Base-by-base conservation (phyloP, 306 rosid species). In the Ormosia emarginata region DNA sequence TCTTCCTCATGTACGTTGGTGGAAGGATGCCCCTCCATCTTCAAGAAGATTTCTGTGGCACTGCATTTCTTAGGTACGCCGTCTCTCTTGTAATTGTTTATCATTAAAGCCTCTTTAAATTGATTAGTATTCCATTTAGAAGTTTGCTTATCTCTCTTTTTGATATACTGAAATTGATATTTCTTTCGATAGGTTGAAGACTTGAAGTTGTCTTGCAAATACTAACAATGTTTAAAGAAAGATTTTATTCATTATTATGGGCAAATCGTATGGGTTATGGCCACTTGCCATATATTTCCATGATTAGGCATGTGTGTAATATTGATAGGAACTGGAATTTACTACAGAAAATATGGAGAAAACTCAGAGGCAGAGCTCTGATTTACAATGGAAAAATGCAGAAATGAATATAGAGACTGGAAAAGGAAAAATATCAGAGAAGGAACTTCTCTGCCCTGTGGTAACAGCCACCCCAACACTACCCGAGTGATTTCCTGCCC, bases 1-100 rank as follows among this genome's bases (percentile, higher is more conserved):
- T 95, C 89, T 93, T 93, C 87, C 84, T 93, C 89, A 88, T 80
- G 90, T 95, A 91, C 79, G 98, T 93, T 47, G 98, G 97, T 78
- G 97, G 97, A 80, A 93, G 98, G 84, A 40, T 84, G 74, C 95
- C 98, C 36, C 92, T 95, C 62, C 95, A 95, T 87, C 89, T 91
- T 81, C 98, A 91, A 87, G 98, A 95, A 85, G 94, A 93, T 93
- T 95, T 95, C 59, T 91, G 97, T 56, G 98, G 98, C 85, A 93
- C 98, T 12, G 94, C 95, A 4, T 88, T 95, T 69, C 92, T 93
- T 55, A 95, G 98, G 98, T 93, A 81, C 58, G 61, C 50, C 39
- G 34, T 34, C 14, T 12, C 74, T 46, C 36, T n/a, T 79, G 6
- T 32, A 33, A 10, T 50, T 58, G 43, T 50, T n/a, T 30, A 12